These are phyloP conservation scores for Coniella lustricola DNA, from an alignment of 2,329 filamentous ascomycete genomes.

Conservation along the genomic window DNA sequence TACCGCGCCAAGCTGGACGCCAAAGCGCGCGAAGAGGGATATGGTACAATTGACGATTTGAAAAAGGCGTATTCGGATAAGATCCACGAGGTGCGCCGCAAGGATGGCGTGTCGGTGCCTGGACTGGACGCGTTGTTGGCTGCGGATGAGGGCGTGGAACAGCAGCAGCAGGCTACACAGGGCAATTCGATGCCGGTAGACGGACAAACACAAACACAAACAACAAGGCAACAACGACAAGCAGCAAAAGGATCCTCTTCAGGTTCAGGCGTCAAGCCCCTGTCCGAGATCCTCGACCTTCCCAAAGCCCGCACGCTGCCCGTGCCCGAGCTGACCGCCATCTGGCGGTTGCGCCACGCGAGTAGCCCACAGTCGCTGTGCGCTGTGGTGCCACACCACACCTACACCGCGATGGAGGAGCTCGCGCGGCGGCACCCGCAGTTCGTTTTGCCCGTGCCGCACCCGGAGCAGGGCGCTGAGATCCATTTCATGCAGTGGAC, in stretches of 20 bases:
- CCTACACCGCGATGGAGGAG: conserved; percentile 65
- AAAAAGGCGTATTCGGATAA: conserved; percentile 79
- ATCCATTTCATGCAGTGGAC: conserved; percentile 97
- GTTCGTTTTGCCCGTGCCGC: conserved; percentile 85
- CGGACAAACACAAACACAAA: conserved; percentile 19
- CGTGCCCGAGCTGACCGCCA: conserved; percentile 70
- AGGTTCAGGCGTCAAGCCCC: conserved; percentile 34
- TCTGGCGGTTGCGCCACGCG: conserved; percentile 88
- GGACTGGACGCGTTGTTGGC: conserved; percentile 2
- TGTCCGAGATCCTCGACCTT: conserved; percentile 62
- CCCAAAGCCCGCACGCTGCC: conserved; percentile 68
- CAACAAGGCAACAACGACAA: conserved; percentile 24
- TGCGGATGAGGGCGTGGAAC: not conserved
- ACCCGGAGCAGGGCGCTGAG: conserved; percentile 63
- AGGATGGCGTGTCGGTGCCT: conserved; percentile 47
- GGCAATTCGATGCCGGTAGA: too few species aligned
- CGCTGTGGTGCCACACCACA: conserved; percentile 66
- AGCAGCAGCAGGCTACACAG: not conserved
- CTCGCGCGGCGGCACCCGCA: conserved; percentile 71
- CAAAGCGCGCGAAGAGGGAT: conserved; percentile 66
- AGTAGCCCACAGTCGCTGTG: conserved; percentile 68
- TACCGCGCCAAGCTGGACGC: conserved; percentile 79
- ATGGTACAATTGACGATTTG: conserved; percentile 64
- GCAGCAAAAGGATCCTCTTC: not conserved
- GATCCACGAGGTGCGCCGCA: conserved; percentile 64